A percentile compares a stretch with the other conserved stretches of the same genome.
Conservation (phyloP, 768 basidiomycete genomes). For the Clitopilus passeckerianus region DNA sequence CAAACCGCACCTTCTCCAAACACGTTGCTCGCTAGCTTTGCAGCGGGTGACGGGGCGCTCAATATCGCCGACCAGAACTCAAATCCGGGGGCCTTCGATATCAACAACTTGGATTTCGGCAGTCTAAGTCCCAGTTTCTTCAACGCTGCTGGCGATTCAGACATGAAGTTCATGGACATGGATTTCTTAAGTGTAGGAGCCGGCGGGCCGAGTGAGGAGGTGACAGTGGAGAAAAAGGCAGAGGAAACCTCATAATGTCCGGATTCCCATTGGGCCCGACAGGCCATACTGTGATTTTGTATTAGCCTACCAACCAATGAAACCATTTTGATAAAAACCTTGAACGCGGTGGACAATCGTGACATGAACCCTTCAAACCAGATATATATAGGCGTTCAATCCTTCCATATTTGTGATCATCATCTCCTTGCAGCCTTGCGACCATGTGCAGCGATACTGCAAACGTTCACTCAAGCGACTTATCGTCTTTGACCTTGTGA, state of each 20-base stretch:
- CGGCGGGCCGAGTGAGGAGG: conserved; percentile 26
- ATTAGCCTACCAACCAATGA: neutral
- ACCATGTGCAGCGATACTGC: neutral
- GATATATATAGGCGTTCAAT: neutral
- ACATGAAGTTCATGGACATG: conserved; percentile 51
- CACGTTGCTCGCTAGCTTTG: conserved; percentile 40
- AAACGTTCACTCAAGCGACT: neutral
- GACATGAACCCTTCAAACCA: neutral
- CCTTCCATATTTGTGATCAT: neutral
- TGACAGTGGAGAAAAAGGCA: conserved; percentile 12
- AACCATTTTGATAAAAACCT: neutral
- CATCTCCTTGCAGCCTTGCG: neutral
- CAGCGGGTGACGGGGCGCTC: conserved; percentile 13
- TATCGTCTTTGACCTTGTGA: conserved; percentile 1
- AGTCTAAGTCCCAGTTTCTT: conserved; percentile 41
- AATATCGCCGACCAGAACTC: conserved; percentile 12
- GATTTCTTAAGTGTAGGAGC: conserved; percentile 37
- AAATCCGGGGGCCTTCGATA: conserved; percentile 36
- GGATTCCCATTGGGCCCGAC: neutral
- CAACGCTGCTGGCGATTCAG: conserved; percentile 26
- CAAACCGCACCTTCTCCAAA: conserved; percentile 32
- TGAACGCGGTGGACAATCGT: neutral
- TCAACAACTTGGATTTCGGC: conserved; percentile 41
- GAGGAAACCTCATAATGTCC: neutral
- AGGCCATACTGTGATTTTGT: neutral